Percentiles rank a stretch among this genome's conserved stretches.
These are phyloP conservation scores for Fusarium mexicanum DNA, from an alignment of 2,329 filamentous ascomycete genomes.

Conservation along the genomic window DNA sequence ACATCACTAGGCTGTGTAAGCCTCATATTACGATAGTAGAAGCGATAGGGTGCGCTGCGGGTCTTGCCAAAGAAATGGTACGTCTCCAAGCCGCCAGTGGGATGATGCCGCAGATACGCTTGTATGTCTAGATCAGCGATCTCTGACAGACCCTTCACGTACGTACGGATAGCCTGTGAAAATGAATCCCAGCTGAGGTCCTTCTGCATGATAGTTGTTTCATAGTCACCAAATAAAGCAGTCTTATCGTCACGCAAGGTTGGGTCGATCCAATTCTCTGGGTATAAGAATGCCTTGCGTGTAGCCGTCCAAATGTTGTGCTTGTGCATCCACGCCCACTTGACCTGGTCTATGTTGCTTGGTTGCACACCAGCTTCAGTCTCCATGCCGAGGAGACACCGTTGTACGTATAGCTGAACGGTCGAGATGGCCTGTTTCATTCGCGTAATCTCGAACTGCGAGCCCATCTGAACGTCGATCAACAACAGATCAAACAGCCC, in stretches of 20 bases:
- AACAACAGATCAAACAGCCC: not conserved
- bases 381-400: not conserved
- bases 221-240: not conserved
- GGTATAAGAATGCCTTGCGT: not conserved
- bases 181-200: not conserved
- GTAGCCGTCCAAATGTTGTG: not conserved
- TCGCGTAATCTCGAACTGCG: not conserved
- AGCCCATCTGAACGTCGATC: not conserved
- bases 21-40: not conserved
- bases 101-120: not conserved
- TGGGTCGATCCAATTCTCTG: not conserved
- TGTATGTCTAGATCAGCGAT: not conserved
- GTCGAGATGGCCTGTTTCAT: not conserved
- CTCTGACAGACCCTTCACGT: not conserved
- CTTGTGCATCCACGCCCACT: not conserved
- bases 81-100: not conserved
- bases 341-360: not conserved
- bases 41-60: not conserved
- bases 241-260: not conserved
- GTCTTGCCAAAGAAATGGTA: not conserved
- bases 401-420: not conserved
- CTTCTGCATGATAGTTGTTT: not conserved
- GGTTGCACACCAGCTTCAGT: not conserved
- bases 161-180: not conserved
- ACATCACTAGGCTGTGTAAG: not conserved